Evolutionary conservation across 352 stramenopile species (phyloP), one percentile per base, ranked within the genome.

Genomic region (Phytophthora capsici): DNA sequence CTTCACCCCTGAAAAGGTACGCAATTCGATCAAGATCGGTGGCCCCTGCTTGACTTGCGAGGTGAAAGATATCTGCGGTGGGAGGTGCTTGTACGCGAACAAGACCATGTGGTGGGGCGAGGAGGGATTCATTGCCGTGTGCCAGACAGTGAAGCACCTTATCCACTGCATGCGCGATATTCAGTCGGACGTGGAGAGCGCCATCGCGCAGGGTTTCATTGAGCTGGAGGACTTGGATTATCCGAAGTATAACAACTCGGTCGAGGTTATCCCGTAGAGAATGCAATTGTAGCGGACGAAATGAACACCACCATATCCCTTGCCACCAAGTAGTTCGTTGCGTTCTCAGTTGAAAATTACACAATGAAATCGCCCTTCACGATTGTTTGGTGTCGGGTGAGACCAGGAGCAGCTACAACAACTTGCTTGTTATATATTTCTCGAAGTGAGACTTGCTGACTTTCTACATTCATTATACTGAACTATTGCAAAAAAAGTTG

Each of bases 61-160:
- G n/a, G 71, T 77, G 34, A 66, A 73, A 28, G 52, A 71, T 20
- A 66, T 76, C 36, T 79, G 71, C 40, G 71, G 71, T 20, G 71
- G 71, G n/a, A 34, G 67, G 40, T 79, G 71, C 14, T 45, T 79
- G 47, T 79, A 79, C 59, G 66, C 71, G 30, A 77, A 79, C 45
- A 71, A 79, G 58, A 79, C 66, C n/a, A 79, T 74, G 63, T 79
- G 71, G 71, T 79, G 71, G 71, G 71, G 71, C 13, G 67, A 77
- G 17, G 67, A 79, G n/a, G 67, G 71, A 2, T 76, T 76, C 50
- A 38, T 62, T 7, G 62, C 70, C 2, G 71, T 79, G 26, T 79
- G 71, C 25, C 56, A 74, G 20, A 79, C 63, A 6, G 69, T 77
- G 19, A 64, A 61, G 17, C 66, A 77, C 51, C 32, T 79, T 54